Base-by-base conservation (phyloP, 2,329 filamentous ascomycete genomes). In the Polytolypa hystricis region DNA sequence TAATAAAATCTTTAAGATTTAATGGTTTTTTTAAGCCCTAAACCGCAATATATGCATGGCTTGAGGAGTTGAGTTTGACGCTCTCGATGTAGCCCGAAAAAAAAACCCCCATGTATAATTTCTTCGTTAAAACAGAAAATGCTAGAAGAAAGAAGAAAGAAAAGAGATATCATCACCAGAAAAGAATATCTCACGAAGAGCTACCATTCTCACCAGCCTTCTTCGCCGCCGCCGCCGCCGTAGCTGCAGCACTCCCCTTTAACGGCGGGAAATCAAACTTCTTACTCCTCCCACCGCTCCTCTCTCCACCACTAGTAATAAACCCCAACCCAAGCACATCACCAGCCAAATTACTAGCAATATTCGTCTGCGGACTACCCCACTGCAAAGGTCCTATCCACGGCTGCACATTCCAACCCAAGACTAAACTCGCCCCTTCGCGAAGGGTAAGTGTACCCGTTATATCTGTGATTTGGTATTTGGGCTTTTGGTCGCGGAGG, bases 341-440 rank as follows among this genome's bases (percentile, higher is more conserved):
- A n/a, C 35, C 28, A 8, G 25, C 42, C 15, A 47, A 15, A 29
- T 47, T 50, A 2, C 41, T 46, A 33, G 40, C 43, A 32, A 45
- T 39, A 19, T 47, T 46, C 7, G 57, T 57, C 14, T 55, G 57
- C 20, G 76, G 68, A 52, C 81, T 80, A n/a, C n/a, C n/a, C 91
- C 91, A 98, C 28, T 81, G 81, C 58, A 96, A 62, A 35, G 81
- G 63, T 10, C 91, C 91, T 8, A 98, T 85, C 84, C 89, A 96
- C 20, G 91, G 91, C 69, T 98, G 91, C 42, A 96, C 82, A 63
- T 96, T 96, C 77, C 93, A 98, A 55, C 91, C 81, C 36, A 96
- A 67, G 51, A 79, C 77, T 44, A 98, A 67, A 19, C 75, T 79
- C 39, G 89, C 84, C 56, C 91, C 78, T 34, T 72, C 66, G 33